Base-by-base conservation (phyloP, 139 green algal species). In the Diplosphaera chodatii region DNA sequence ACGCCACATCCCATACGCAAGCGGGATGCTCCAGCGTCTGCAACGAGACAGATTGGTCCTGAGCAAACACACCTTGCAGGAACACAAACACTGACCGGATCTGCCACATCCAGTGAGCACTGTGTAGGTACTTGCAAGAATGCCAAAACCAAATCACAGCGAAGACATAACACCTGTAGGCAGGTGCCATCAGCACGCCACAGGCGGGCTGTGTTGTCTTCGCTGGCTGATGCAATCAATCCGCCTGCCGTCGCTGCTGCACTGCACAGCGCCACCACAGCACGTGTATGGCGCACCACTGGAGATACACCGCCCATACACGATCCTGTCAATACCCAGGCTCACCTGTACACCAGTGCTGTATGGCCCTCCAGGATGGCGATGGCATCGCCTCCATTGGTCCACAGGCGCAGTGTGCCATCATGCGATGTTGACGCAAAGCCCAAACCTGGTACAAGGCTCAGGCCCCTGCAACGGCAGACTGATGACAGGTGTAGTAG, bases 361-460 rank as follows among this genome's bases (percentile, higher is more conserved):
- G 81, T 88, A 86, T 98, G 94, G 1, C 94, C 93, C 40, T 87
- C 55, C 25, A 97, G 78, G 76, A 88, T 76, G 0, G 84, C 68
- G 20, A 96, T 37, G 34, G 73, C 71, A 18, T 88, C 71, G 15
- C 91, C 87, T 0, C 33, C 23, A 6, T 82, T 31, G 22, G 78
- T 76, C 89, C 90, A 95, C 15, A 87, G 28, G 1, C 55, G 70
- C 32, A 79, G 56, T 0, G 82, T 92, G 32, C 79, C 66, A 79
- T 98, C 95, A 78, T 98, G 94, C 4, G 93, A 98, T 15, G 82
- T 93, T 5, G 91, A 96, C 48, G 96, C 84, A 63, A 98, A 86
- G 5, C 92, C 93, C 21, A 96, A 32, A 16, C 78, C 87, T 3
- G 85, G 85, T 31, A 97, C 69, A 69, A 90, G 33, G 10, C 83